Evolutionary conservation across 768 basidiomycete species (phyloP).

Genomic region (Pholiota conissans): DNA sequence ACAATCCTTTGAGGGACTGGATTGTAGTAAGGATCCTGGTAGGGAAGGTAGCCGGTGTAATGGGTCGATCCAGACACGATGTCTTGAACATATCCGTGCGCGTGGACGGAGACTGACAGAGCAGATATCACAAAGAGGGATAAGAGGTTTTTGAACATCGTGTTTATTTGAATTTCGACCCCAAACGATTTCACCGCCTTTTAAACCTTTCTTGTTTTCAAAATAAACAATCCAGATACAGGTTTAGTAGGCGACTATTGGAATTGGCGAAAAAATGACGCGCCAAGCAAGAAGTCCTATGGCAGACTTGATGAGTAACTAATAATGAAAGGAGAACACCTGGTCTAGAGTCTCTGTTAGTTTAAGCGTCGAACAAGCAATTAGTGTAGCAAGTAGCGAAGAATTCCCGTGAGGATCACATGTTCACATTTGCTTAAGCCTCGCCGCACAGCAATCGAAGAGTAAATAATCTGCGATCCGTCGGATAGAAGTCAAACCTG

Average conservation of each 20-base stretch:
- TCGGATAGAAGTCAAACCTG: background rate
- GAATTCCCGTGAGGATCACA: background rate
- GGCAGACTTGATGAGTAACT: background rate
- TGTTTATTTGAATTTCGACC: background rate
- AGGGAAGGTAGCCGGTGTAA: constrained; percentile 40
- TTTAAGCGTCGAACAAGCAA: background rate
- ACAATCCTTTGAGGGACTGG: constrained; percentile 39
- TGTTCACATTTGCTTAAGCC: background rate
- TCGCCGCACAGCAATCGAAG: background rate
- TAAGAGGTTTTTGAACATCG: constrained; percentile 2
- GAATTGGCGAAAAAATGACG: background rate
- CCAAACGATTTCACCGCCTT: background rate
- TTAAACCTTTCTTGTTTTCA: background rate
- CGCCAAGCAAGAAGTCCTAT: background rate
- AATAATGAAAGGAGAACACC: background rate
- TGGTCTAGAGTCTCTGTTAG: background rate
- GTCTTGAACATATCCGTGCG: constrained; percentile 42
- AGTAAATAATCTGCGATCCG: background rate
- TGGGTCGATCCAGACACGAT: constrained; percentile 30
- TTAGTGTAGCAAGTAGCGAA: background rate
- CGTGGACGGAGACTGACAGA: constrained; percentile 14
- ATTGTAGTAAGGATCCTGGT: constrained; percentile 33
- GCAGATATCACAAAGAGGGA: constrained; percentile 4
- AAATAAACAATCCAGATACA: background rate
- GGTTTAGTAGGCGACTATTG: background rate